Evolutionary conservation across 257 asterid species (phyloP).

Genomic region (Perilla frutescens): DNA sequence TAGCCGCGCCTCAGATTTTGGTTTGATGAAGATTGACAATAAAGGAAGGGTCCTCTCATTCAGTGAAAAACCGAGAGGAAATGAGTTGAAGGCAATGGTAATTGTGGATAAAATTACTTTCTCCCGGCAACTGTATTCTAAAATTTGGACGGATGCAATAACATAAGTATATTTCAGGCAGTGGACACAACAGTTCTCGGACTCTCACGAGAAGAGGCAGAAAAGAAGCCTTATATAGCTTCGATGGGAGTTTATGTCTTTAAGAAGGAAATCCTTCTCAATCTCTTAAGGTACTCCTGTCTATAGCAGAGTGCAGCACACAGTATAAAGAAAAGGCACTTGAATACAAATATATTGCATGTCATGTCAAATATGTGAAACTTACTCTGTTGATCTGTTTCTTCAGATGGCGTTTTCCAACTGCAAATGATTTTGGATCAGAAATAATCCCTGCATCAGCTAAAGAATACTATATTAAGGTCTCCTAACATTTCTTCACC

Average conservation of each 20-base stretch:
- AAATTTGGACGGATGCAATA: conserved; percentile 8
- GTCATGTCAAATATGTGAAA: conserved; percentile 25
- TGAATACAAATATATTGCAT: conserved; percentile 5
- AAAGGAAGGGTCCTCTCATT: conserved; percentile 77
- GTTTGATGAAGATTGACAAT: conserved; percentile 88
- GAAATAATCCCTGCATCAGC: conserved; percentile 97
- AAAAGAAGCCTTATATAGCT: conserved; percentile 91
- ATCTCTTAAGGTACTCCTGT: conserved; percentile 69
- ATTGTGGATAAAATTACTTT: conserved; percentile 25
- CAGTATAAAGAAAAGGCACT: background rate
- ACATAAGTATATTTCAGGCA: conserved; percentile 59
- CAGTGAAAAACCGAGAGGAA: conserved; percentile 88
- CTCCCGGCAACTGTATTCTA: conserved; percentile 16
- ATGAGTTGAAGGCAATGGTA: conserved; percentile 90
- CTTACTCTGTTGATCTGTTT: conserved; percentile 27
- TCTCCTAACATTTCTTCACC: conserved; percentile 28
- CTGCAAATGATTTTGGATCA: conserved; percentile 96
- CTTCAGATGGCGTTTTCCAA: conserved; percentile 94
- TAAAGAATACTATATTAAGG: conserved; percentile 73
- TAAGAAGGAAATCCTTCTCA: conserved; percentile 91
- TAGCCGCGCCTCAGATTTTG: conserved; percentile 94
- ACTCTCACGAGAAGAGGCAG: conserved; percentile 82
- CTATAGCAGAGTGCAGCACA: conserved; percentile 22
- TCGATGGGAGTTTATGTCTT: conserved; percentile 99
- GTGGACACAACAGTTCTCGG: conserved; percentile 93